A percentile compares a stretch with the other conserved stretches of the same genome.
Conservation (phyloP, 129 eudicot genomes). For the Kitagawia praeruptora region DNA sequence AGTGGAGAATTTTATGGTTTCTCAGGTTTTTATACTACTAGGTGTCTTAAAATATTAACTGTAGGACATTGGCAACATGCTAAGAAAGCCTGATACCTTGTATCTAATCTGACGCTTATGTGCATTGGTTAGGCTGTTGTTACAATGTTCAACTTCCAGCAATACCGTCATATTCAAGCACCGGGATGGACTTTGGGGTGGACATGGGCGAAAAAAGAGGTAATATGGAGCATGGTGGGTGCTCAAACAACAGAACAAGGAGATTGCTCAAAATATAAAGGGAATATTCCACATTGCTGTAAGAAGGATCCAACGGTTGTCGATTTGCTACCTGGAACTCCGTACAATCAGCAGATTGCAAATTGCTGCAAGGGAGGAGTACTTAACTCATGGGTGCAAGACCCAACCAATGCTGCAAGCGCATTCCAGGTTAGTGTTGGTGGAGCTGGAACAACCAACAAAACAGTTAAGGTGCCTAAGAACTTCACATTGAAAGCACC, state of each 20-base stretch:
- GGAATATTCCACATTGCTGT: conserved; percentile 81
- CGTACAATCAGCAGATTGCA: conserved; percentile 87
- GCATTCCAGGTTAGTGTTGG: conserved; percentile 90
- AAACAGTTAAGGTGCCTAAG: conserved; percentile 71
- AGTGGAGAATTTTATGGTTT: neutral
- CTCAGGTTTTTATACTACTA: neutral
- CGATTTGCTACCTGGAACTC: conserved; percentile 79
- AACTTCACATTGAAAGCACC: conserved; percentile 86
- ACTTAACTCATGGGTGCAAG: conserved; percentile 81
- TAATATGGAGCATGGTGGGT: conserved; percentile 91
- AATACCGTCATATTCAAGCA: conserved; percentile 76
- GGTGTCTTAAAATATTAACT: neutral
- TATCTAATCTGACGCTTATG: conserved; percentile 10
- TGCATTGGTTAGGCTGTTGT: conserved; percentile 56
- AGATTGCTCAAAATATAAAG: conserved; percentile 79
- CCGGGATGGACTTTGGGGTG: conserved; percentile 96
- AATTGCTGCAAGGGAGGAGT: conserved; percentile 97
- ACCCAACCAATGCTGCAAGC: conserved; percentile 61
- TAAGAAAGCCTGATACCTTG: neutral
- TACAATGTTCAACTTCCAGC: conserved; percentile 85
- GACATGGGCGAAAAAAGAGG: conserved; percentile 97
- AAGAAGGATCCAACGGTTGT: conserved; percentile 74
- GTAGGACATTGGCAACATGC: neutral
- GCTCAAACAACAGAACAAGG: conserved; percentile 90
- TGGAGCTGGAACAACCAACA: conserved; percentile 81